These are phyloP conservation scores for Pythium insidiosum DNA, from an alignment of 352 stramenopile genomes.

Conservation along the genomic window DNA sequence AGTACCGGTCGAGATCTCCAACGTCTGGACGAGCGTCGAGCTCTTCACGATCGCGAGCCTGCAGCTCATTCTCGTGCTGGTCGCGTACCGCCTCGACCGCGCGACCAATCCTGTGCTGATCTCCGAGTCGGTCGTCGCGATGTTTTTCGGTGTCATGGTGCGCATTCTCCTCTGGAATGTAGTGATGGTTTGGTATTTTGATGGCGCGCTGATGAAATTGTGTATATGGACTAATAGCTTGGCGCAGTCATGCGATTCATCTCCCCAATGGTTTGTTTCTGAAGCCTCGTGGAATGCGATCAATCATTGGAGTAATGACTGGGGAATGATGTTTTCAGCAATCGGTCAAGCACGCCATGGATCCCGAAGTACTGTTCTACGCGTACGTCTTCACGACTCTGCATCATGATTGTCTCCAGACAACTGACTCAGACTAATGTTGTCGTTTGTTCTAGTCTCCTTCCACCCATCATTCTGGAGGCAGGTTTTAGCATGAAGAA, in stretches of 20 bases:
- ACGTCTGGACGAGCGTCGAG: conserved; percentile 56
- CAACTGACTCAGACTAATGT: no score
- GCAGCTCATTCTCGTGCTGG: conserved; percentile 73
- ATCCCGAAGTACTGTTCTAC: conserved; percentile 80
- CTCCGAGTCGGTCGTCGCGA: conserved; percentile 74
- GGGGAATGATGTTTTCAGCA: conserved; percentile 24
- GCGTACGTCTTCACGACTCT: no score
- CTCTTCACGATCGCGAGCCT: conserved; percentile 76
- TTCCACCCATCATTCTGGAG: conserved; percentile 82
- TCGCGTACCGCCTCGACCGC: conserved; percentile 73
- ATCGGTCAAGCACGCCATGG: conserved; percentile 74
- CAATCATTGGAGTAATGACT: background rate
- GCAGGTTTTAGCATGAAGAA: conserved; percentile 87
- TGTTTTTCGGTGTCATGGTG: conserved; percentile 81
- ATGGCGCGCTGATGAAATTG: background rate
- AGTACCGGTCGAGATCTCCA: conserved; percentile 9
- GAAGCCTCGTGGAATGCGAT: background rate
- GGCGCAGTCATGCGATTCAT: conserved; percentile 67
- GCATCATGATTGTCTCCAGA: no score
- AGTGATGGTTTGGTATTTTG: no score
- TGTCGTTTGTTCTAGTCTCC: conserved; percentile 18
- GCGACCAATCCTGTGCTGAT: conserved; percentile 56
- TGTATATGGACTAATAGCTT: conserved; percentile 34
- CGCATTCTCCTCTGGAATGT: no score
- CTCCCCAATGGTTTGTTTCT: conserved; percentile 48